Evolutionary conservation across 2,329 filamentous ascomycete genomes (phyloP).

Genomic region (Paracoccidioides lutzii): DNA sequence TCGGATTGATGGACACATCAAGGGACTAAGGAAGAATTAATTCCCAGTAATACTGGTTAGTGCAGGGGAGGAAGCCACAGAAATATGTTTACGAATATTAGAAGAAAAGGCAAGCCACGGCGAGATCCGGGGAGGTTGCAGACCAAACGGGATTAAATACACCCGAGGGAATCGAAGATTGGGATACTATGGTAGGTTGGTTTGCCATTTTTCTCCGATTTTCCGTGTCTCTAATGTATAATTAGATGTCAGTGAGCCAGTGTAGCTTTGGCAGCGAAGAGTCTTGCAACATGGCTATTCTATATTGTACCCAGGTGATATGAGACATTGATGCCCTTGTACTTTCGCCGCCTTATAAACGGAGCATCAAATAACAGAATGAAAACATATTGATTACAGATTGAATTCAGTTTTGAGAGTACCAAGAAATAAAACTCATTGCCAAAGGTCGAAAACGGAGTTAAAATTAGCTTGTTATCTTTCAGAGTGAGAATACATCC

Average conservation of each 20-base stretch:
- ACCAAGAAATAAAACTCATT: too few species aligned
- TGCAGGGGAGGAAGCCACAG: constrained; percentile 24
- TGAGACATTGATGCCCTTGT: too few species aligned
- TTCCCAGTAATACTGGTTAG: constrained; percentile 24
- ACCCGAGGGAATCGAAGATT: constrained; percentile 24
- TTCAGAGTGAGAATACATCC: too few species aligned
- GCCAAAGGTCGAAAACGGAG: too few species aligned
- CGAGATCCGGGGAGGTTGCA: constrained; percentile 3
- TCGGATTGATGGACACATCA: constrained; percentile 33
- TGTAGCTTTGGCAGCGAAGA: constrained; percentile 16
- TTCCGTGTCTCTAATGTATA: neutral
- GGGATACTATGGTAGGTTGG: constrained; percentile 31
- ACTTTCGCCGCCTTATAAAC: too few species aligned
- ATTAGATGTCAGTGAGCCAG: constrained; percentile 19
- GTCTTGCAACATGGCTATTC: constrained; percentile 12
- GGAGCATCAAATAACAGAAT: too few species aligned
- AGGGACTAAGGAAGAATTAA: constrained; percentile 24
- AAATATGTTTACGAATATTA: constrained; percentile 16
- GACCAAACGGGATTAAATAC: constrained; percentile 16
- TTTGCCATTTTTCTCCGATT: neutral
- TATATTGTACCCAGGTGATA: neutral
- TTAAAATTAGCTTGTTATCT: too few species aligned
- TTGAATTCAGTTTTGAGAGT: too few species aligned
- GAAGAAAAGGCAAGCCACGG: constrained; percentile 13
- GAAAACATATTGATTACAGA: too few species aligned